Evolutionary conservation across 2,329 filamentous ascomycete species (phyloP).

Genomic region (Nigrograna mackinnonii): DNA sequence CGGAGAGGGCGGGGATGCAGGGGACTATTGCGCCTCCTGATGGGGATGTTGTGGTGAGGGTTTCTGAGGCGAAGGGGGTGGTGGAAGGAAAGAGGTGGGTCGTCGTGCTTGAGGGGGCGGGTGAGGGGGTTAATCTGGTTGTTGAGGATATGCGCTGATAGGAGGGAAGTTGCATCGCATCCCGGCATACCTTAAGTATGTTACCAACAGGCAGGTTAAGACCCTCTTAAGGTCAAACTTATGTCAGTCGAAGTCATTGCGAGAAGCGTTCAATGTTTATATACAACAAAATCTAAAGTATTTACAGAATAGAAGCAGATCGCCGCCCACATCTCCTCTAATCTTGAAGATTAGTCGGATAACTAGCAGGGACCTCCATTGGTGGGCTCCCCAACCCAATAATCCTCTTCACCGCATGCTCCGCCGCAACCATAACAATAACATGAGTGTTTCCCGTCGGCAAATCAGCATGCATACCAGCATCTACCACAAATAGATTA

Average conservation of each 20-base stretch:
- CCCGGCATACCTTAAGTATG: no score
- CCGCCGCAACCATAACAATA: constrained; percentile 66
- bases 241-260: no score
- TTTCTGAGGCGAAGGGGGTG: not conserved
- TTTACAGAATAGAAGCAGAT: no score
- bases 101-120: not conserved
- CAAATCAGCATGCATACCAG: constrained; percentile 65
- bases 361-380: no score
- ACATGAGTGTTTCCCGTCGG: constrained; percentile 70
- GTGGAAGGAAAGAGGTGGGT: not conserved
- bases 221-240: no score
- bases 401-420: constrained; percentile 61
- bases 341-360: no score
- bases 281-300: no score
- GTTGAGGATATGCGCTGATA: not conserved
- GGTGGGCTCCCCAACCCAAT: constrained; percentile 39
- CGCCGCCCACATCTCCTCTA: no score
- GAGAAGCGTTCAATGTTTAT: no score
- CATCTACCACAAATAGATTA: constrained; percentile 51
- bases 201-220: no score
- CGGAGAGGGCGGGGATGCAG: not conserved
- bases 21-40: not conserved
- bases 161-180: not conserved
- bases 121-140: not conserved
- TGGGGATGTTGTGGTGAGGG: not conserved